A percentile compares a stretch with the other conserved stretches of the same genome.
Evolutionary conservation across 805 yeast genomes (phyloP).

Genomic region (Zygosaccharomyces pseudorouxii): DNA sequence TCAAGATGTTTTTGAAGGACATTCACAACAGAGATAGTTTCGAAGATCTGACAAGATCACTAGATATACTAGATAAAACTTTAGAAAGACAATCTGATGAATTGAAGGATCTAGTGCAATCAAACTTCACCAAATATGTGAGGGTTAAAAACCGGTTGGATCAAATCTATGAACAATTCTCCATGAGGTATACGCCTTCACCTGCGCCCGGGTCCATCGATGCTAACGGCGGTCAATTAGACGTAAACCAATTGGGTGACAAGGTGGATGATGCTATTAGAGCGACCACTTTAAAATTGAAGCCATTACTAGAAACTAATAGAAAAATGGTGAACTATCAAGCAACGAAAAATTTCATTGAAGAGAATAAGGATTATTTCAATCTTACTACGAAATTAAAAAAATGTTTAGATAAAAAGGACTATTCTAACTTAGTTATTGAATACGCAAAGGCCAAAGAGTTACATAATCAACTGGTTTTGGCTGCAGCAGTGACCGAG

Average conservation of each 20-base stretch:
- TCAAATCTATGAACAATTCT: constrained; percentile 51
- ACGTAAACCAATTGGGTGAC: constrained; percentile 37
- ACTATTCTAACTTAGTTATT: constrained; percentile 53
- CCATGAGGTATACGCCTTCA: constrained; percentile 33
- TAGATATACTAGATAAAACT: constrained; percentile 46
- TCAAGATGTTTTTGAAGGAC: constrained; percentile 49
- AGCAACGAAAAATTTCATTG: constrained; percentile 47
- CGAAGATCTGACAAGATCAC: constrained; percentile 44
- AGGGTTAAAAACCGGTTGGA: constrained; percentile 61
- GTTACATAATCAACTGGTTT: constrained; percentile 17
- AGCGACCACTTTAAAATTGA: constrained; percentile 48
- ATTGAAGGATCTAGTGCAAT: constrained; percentile 48
- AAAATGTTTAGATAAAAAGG: constrained; percentile 42
- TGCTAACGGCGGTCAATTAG: constrained; percentile 29
- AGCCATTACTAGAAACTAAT: constrained; percentile 54
- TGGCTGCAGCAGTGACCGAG: constrained; percentile 11
- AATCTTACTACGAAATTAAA: constrained; percentile 52
- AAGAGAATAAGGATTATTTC: constrained; percentile 49
- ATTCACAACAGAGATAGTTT: constrained; percentile 54
- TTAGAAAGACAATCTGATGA: constrained; percentile 48
- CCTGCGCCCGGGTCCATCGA: constrained; percentile 6
- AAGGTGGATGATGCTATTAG: constrained; percentile 47
- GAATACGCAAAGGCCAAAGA: constrained; percentile 53
- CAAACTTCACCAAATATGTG: constrained; percentile 61
- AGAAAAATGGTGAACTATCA: constrained; percentile 46